Evolutionary conservation across 305 asterid species (phyloP), one percentile per base, ranked within the genome.

Genomic region (Fraxinus nigra): DNA sequence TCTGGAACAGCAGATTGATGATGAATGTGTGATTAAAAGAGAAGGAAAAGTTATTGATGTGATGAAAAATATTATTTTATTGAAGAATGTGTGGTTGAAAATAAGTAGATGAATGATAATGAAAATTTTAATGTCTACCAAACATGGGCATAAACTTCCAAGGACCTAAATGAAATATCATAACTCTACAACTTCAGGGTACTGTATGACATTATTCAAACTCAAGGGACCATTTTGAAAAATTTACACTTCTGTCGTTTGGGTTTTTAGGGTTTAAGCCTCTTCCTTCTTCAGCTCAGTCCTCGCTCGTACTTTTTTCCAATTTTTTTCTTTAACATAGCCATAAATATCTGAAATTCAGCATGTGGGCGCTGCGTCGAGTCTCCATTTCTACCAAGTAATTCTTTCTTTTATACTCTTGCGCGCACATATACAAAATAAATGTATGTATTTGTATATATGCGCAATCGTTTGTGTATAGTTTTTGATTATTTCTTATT

Each of bases 291-390:
- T 33, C 67, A 54, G 65, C 24, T 61, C 74, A 28, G 59, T 80
- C 82, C 72, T 9, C 67, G 7, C 63, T 8, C 48, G 8, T n/a
- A 14, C n/a, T 56, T 69, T 76, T 76, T 24, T 40, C 48, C 2
- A 77, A 67, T 26, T 75, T 78, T 30, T 13, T 30, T 13, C 26
- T 38, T 18, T 7, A 26, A 22, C 46, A 46, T 69, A 11, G 77
- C 48, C 28, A 30, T 59, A 65, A 18, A 14, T 30, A 16, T 69
- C 33, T 72, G 35, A 38, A 30, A 11, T 73, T 33, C 78, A 75
- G 34, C 67, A 93, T 93, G 97, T 90, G 90, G 92, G 86, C 94
- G 14, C 80, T 90, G 80, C 95, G 95, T 38, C 88, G 93, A 81
- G 88, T 87, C 67, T 89, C 89, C 72, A 79, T 63, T 67, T 90